Evolutionary conservation across 148 eudicot species (phyloP).

Genomic region (Arctostaphylos glauca): DNA sequence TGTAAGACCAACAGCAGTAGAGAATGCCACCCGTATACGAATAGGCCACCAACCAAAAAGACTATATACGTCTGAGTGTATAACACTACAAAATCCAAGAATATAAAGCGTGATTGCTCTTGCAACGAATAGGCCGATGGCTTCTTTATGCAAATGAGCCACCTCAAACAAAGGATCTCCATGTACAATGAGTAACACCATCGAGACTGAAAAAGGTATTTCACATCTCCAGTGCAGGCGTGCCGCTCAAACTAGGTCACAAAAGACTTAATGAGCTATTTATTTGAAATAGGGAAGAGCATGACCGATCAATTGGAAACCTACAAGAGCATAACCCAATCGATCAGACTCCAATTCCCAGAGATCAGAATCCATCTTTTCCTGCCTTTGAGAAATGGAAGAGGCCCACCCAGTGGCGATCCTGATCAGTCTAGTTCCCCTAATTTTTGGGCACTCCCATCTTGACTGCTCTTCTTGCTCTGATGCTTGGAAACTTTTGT

Average conservation of each 20-base stretch:
- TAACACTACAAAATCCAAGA: neutral
- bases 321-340: neutral
- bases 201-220: neutral
- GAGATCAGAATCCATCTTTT: neutral
- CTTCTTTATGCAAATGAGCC: neutral
- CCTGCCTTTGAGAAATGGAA: no score
- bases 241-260: neutral
- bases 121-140: neutral
- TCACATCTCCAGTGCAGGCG: neutral
- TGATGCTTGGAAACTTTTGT: no score
- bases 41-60: neutral
- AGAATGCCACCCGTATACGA: neutral
- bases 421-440: no score
- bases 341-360: neutral
- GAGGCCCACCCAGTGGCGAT: no score
- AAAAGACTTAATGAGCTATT: neutral
- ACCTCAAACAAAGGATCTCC: neutral
- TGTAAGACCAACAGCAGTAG: neutral
- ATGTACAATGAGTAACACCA: neutral
- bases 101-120: neutral
- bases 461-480: no score
- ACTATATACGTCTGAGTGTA: neutral
- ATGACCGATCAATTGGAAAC: neutral
- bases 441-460: no score
- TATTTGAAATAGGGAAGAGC: neutral